phyloP scores from a whole-genome alignment of 805 yeast species.

The Saccharomycopsis sp. region DNA sequence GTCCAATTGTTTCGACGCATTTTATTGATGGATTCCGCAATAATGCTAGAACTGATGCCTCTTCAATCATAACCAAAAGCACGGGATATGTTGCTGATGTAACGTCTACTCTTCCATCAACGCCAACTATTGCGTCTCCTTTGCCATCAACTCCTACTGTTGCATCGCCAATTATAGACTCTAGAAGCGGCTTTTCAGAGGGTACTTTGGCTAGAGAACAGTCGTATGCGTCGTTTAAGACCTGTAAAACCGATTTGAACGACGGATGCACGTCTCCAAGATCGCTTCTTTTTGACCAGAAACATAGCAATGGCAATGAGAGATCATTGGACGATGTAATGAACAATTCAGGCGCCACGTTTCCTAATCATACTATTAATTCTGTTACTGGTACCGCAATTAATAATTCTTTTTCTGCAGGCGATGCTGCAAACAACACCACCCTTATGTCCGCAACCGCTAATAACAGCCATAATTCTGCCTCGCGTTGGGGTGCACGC shows the following conservation, averaged over 20 bases:
- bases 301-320: background rate
- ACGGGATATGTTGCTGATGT: background rate
- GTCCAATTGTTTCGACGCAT: too few species aligned
- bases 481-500: constrained; percentile 2
- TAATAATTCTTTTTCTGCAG: constrained; percentile 16
- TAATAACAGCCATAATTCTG: background rate
- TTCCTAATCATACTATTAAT: constrained; percentile 4
- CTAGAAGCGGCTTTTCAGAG: background rate
- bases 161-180: background rate
- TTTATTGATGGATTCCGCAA: background rate
- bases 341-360: background rate
- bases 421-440: constrained; percentile 13
- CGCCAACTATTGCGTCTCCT: background rate
- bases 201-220: background rate
- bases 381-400: constrained; percentile 17
- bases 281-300: background rate
- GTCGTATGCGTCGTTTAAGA: background rate
- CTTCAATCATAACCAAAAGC: background rate
- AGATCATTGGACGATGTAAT: background rate
- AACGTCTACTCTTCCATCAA: background rate
- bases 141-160: background rate
- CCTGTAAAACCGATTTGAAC: background rate
- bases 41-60: too few species aligned
- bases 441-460: constrained; percentile 14
- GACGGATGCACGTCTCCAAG: background rate